Evolutionary conservation across 345 rosid species (phyloP).

Genomic region (Balakata baccata): DNA sequence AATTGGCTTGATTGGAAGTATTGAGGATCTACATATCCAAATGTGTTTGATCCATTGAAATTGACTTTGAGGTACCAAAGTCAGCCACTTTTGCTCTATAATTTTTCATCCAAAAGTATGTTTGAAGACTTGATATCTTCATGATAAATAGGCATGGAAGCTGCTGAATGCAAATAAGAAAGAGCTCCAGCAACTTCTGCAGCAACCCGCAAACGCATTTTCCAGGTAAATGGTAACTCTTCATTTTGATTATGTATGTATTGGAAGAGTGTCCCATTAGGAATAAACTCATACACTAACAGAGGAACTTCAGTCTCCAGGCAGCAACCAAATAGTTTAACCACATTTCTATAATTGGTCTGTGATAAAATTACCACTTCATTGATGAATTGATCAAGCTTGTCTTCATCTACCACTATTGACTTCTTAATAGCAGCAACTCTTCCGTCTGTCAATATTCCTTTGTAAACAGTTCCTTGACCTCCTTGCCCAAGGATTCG

Average conservation of each 20-base stretch:
- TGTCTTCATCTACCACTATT: background rate
- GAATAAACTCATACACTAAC: background rate
- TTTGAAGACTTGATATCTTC: conserved; percentile 1
- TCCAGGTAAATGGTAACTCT: too few species aligned
- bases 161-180: background rate
- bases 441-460: conserved; percentile 2
- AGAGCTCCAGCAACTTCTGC: background rate
- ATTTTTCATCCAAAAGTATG: background rate
- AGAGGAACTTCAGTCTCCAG: conserved; percentile 1
- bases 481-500: conserved; percentile 12
- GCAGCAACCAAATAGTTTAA: conserved; percentile 5
- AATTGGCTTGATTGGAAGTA: background rate
- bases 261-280: background rate
- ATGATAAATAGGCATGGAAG: background rate
- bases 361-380: conserved; percentile 6
- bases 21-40: background rate
- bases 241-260: too few species aligned
- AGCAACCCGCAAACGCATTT: background rate
- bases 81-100: background rate
- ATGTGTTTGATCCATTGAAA: background rate
- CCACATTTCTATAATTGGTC: conserved; percentile 3
- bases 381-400: conserved; percentile 2
- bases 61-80: background rate
- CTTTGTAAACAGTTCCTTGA: conserved; percentile 17
- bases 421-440: conserved; percentile 8